Evolutionary conservation across 2,329 filamentous ascomycete genomes (phyloP).

Genomic region (Microdochium trichocladiopsis): DNA sequence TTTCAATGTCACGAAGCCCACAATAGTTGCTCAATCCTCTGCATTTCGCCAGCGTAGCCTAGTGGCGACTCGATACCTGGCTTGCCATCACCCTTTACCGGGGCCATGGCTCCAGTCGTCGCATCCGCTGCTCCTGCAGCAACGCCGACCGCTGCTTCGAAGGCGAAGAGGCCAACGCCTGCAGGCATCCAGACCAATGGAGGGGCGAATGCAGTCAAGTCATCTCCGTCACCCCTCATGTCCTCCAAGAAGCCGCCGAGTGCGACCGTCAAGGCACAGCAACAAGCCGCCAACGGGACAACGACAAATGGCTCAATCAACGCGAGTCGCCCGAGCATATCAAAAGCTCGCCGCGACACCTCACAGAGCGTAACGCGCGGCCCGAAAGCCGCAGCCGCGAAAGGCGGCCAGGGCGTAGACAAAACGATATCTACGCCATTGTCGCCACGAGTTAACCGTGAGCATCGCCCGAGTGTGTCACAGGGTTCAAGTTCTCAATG

Average conservation of each 20-base stretch:
- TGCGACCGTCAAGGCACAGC: slow-evolving; percentile 31
- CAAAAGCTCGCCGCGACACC: slow-evolving; percentile 51
- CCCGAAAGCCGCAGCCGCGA: slow-evolving; percentile 42
- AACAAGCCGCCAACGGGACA: slow-evolving; percentile 29
- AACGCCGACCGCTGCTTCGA: slow-evolving; percentile 29
- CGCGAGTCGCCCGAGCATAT: slow-evolving; percentile 41
- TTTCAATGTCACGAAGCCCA: not conserved
- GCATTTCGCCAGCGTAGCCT: too few species aligned
- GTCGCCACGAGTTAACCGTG: slow-evolving; percentile 48
- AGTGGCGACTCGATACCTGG: slow-evolving; percentile 2
- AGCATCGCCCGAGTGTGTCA: slow-evolving; percentile 8
- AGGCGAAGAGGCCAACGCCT: slow-evolving; percentile 63
- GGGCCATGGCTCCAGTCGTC: slow-evolving; percentile 48
- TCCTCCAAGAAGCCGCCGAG: slow-evolving; percentile 47
- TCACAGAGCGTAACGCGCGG: slow-evolving; percentile 35
- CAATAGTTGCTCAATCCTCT: too few species aligned
- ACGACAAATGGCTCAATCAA: slow-evolving; percentile 31
- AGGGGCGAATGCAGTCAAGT: slow-evolving; percentile 40
- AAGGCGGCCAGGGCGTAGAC: slow-evolving; percentile 23
- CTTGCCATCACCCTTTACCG: slow-evolving; percentile 10
- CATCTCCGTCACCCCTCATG: slow-evolving; percentile 52
- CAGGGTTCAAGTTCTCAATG: too few species aligned
- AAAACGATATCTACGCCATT: slow-evolving; percentile 23
- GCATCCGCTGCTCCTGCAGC: slow-evolving; percentile 26
- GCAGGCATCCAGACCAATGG: slow-evolving; percentile 63